Evolutionary conservation across 2,329 filamentous ascomycete genomes (phyloP).

Genomic region (Calonectria hongkongensis): DNA sequence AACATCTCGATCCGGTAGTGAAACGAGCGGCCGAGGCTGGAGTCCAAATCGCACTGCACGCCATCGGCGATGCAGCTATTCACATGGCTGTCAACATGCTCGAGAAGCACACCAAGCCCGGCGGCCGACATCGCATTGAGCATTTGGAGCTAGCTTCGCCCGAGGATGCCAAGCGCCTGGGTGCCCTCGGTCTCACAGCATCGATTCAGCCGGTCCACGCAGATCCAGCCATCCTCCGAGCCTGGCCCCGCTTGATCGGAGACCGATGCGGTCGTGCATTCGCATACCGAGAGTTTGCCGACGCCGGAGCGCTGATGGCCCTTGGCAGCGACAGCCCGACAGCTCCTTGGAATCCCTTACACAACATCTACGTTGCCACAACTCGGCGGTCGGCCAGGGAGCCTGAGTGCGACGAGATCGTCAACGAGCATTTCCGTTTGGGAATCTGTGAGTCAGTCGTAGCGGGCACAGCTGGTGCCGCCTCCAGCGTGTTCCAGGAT

Average conservation of each 20-base stretch:
- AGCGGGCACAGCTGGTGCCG: constrained; percentile 71
- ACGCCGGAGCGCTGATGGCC: constrained; percentile 71
- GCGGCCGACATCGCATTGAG: constrained; percentile 76
- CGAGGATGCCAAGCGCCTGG: constrained; percentile 73
- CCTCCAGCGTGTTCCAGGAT: constrained; percentile 72
- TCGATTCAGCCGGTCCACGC: constrained; percentile 74
- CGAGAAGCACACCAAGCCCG: constrained; percentile 62
- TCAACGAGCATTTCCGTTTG: constrained; percentile 72
- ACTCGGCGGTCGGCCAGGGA: constrained; percentile 72
- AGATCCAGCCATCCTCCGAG: constrained; percentile 75
- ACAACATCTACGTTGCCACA: constrained; percentile 74
- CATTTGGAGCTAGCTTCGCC: constrained; percentile 76
- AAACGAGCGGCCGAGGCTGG: constrained; percentile 69
- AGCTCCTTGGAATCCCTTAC: constrained; percentile 70
- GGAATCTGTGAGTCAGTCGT: constrained; percentile 70
- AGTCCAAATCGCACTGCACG: constrained; percentile 77
- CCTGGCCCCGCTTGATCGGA: constrained; percentile 75
- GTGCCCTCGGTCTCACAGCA: constrained; percentile 73
- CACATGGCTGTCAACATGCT: constrained; percentile 74
- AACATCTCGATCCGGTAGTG: constrained; percentile 73
- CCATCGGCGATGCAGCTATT: constrained; percentile 77
- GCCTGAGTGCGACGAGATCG: constrained; percentile 61
- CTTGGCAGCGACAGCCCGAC: constrained; percentile 75
- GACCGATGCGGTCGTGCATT: constrained; percentile 74
- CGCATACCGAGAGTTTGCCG: constrained; percentile 76